A percentile compares a stretch with the other conserved stretches of the same genome.
Conservation (phyloP, 108 stramenopile species). For the Stephanodiscus minutulus region DNA sequence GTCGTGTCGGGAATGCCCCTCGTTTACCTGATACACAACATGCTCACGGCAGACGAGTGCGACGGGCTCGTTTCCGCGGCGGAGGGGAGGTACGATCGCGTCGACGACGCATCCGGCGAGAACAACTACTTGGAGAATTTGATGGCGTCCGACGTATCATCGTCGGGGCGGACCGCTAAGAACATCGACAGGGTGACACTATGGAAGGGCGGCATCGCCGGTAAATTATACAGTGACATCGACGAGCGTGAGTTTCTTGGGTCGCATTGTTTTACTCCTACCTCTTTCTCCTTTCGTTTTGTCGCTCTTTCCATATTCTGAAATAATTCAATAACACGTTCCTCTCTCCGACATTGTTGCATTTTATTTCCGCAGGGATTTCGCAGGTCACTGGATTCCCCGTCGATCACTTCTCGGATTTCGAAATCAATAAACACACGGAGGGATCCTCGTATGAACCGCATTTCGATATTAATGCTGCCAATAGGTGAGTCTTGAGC, state of each 20-base stretch:
- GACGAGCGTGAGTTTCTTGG: conserved; percentile 57
- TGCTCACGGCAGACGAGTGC: conserved; percentile 75
- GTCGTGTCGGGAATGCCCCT: conserved; percentile 61
- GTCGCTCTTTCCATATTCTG: not conserved
- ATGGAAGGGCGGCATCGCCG: conserved; percentile 78
- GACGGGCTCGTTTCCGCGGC: conserved; percentile 60
- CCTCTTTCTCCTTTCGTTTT: not conserved
- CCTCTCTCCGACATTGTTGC: not conserved
- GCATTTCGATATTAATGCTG: conserved; percentile 65
- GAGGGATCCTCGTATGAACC: conserved; percentile 61
- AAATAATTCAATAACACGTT: not conserved
- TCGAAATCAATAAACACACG: conserved; percentile 68
- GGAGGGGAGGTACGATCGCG: conserved; percentile 43
- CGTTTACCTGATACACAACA: conserved; percentile 89
- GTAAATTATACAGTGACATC: conserved; percentile 65
- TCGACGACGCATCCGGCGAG: conserved; percentile 27
- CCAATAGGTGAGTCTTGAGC: conserved; percentile 18
- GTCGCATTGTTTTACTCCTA: not conserved
- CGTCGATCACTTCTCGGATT: conserved; percentile 74
- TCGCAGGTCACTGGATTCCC: conserved; percentile 91
- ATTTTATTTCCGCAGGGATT: conserved; percentile 30
- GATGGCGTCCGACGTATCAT: conserved; percentile 27
- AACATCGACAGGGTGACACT: conserved; percentile 66
- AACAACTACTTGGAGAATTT: conserved; percentile 62
- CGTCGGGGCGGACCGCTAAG: conserved; percentile 27